phyloP scores from a whole-genome alignment of 164 flowering plant species.

The Aristolochia contorta region DNA sequence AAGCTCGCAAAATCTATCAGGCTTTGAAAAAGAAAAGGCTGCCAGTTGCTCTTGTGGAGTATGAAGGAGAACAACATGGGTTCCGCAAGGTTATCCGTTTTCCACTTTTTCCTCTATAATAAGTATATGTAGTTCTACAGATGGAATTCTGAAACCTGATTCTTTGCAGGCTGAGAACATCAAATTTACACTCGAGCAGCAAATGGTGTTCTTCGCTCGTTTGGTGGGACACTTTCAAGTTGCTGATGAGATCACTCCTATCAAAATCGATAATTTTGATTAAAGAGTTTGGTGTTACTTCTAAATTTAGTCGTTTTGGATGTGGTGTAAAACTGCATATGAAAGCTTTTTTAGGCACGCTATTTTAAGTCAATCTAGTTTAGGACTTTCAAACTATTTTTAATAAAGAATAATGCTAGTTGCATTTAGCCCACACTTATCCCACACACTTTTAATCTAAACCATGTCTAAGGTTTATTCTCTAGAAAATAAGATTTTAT shows the following conservation, averaged over 20 bases:
- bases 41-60: slow-evolving; percentile 90
- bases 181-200: slow-evolving; percentile 84
- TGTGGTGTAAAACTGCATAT: too few species aligned
- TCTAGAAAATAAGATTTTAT: too few species aligned
- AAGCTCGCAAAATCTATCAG: slow-evolving; percentile 68
- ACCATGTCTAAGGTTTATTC: too few species aligned
- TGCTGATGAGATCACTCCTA: slow-evolving; percentile 72
- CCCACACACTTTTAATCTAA: too few species aligned
- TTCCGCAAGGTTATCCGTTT: slow-evolving; percentile 69
- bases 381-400: too few species aligned
- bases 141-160: background rate
- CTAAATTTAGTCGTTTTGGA: background rate
- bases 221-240: slow-evolving; percentile 68
- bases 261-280: slow-evolving; percentile 75
- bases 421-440: too few species aligned
- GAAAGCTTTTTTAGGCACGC: too few species aligned
- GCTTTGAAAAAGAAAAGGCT: slow-evolving; percentile 84
- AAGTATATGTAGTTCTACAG: background rate
- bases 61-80: slow-evolving; percentile 96
- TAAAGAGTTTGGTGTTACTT: slow-evolving; percentile 12
- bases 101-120: background rate
- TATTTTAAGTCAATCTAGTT: too few species aligned
- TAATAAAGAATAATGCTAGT: too few species aligned
- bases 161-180: slow-evolving; percentile 80
- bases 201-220: slow-evolving; percentile 94